Conservation (phyloP, 1,284 basidiomycete species). For the Leccinum ponderosum region DNA sequence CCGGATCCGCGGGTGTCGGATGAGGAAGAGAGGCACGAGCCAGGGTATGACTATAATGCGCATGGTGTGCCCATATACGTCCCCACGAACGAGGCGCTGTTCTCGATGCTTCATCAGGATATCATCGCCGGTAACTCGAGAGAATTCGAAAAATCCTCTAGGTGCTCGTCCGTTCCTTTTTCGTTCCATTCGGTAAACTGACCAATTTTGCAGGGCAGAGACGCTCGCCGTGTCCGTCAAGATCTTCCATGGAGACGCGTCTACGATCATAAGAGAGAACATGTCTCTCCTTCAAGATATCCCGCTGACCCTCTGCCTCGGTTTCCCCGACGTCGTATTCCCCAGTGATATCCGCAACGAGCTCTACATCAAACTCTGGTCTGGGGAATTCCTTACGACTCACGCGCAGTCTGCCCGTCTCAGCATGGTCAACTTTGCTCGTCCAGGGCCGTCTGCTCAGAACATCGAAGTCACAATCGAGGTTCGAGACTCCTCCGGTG, state of each 20-base stretch:
- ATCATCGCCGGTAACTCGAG: slow-evolving; percentile 81
- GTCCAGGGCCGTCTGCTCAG: slow-evolving; percentile 52
- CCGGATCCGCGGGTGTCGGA: slow-evolving; percentile 32
- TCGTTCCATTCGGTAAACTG: slow-evolving; percentile 5
- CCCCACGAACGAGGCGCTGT: slow-evolving; percentile 81
- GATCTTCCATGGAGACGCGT: slow-evolving; percentile 81
- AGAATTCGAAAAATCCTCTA: slow-evolving; percentile 83
- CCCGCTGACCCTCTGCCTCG: slow-evolving; percentile 85
- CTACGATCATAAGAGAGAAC: slow-evolving; percentile 80
- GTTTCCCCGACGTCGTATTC: slow-evolving; percentile 96
- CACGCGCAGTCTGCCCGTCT: slow-evolving; percentile 51
- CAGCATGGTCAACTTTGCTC: slow-evolving; percentile 63
- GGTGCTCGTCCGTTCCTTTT: slow-evolving; percentile 46
- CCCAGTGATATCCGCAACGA: slow-evolving; percentile 93
- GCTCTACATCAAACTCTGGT: slow-evolving; percentile 93
- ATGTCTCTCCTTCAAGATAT: slow-evolving; percentile 84
- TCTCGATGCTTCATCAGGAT: slow-evolving; percentile 94
- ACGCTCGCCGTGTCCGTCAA: slow-evolving; percentile 88
- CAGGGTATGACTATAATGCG: slow-evolving; percentile 50
- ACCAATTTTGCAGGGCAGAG: slow-evolving; percentile 61
- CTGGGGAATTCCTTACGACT: slow-evolving; percentile 74
- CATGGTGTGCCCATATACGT: slow-evolving; percentile 84
- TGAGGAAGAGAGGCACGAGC: slow-evolving; percentile 45
- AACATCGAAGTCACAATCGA: slow-evolving; percentile 93
- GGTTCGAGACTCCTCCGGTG: slow-evolving; percentile 78